Percentiles rank a stretch among this genome's conserved stretches.
Evolutionary conservation across 768 basidiomycete species (phyloP).

Genomic region (Lactarius tabidus): DNA sequence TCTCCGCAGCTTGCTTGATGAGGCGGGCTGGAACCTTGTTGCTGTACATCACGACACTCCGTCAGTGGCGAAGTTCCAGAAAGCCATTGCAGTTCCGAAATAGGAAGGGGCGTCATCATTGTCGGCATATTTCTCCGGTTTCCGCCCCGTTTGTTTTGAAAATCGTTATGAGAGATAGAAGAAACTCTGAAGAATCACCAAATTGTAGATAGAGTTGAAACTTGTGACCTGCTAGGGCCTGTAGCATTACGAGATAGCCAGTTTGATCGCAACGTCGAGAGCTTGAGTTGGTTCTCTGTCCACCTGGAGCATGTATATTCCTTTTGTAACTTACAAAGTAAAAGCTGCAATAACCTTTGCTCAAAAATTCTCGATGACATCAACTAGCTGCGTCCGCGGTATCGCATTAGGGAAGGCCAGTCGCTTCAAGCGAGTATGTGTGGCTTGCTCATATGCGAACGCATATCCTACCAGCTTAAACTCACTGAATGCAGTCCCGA

Average conservation of each 20-base stretch:
- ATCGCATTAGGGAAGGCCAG: constrained; percentile 27
- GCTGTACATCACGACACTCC: background rate
- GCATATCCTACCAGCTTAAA: constrained; percentile 29
- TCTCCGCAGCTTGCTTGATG: background rate
- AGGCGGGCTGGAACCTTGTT: background rate
- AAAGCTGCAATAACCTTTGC: no score
- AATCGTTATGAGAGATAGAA: no score
- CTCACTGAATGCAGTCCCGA: constrained; percentile 31
- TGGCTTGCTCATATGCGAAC: constrained; percentile 32
- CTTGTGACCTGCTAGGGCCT: no score
- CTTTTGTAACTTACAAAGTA: background rate
- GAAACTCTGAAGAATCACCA: no score
- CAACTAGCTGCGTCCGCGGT: constrained; percentile 29
- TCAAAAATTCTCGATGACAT: constrained; percentile 21
- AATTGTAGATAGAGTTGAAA: background rate
- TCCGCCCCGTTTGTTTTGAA: no score
- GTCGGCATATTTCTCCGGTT: no score
- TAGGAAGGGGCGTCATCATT: background rate
- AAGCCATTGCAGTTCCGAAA: background rate
- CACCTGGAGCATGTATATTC: background rate
- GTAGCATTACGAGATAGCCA: background rate
- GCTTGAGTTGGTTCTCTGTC: background rate
- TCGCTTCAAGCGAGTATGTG: constrained; percentile 27
- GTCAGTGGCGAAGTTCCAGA: background rate
- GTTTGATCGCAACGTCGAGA: background rate